phyloP scores from a whole-genome alignment of 306 rosid genomes.

The Fragaria vesca region DNA sequence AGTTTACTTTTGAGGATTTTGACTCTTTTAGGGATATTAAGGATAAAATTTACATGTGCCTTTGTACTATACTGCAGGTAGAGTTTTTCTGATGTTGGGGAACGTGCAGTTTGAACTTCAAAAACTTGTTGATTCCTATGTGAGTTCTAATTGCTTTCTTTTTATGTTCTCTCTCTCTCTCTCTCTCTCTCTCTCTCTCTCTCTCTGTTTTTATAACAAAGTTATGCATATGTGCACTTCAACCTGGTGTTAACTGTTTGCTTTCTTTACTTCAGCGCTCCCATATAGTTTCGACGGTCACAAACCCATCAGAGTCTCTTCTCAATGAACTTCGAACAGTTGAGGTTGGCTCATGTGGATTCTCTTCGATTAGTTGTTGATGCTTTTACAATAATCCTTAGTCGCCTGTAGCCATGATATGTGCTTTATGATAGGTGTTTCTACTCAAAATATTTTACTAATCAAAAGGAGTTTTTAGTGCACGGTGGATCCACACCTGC shows the following conservation, averaged over 20 bases:
- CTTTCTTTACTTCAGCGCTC: slow-evolving; percentile 60
- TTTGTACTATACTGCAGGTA: slow-evolving; percentile 55
- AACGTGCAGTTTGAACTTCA: slow-evolving; percentile 75
- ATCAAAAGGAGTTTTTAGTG: background rate
- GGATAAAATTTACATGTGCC: slow-evolving; percentile 33
- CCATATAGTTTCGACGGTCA: slow-evolving; percentile 66
- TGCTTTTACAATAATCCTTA: background rate
- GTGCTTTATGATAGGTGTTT: background rate
- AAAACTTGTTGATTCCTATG: slow-evolving; percentile 78
- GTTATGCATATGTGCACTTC: background rate
- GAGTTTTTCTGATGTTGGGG: slow-evolving; percentile 67
- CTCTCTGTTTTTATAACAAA: background rate
- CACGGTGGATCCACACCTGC: background rate
- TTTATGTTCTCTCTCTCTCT: slow-evolving; percentile 15
- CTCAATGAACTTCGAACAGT: slow-evolving; percentile 85
- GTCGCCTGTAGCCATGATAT: background rate
- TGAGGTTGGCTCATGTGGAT: slow-evolving; percentile 59
- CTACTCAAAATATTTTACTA: background rate
- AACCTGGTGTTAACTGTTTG: slow-evolving; percentile 29
- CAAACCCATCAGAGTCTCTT: slow-evolving; percentile 89
- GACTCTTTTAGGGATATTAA: slow-evolving; percentile 10
- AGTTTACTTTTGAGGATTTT: background rate
- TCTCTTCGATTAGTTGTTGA: slow-evolving; percentile 4
- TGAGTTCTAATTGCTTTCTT: slow-evolving; percentile 40
- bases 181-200: slow-evolving; percentile 7